A percentile compares a stretch with the other conserved stretches of the same genome.
Evolutionary conservation across 768 basidiomycete genomes (phyloP).

Genomic region (Kwoniella mangroviensis): DNA sequence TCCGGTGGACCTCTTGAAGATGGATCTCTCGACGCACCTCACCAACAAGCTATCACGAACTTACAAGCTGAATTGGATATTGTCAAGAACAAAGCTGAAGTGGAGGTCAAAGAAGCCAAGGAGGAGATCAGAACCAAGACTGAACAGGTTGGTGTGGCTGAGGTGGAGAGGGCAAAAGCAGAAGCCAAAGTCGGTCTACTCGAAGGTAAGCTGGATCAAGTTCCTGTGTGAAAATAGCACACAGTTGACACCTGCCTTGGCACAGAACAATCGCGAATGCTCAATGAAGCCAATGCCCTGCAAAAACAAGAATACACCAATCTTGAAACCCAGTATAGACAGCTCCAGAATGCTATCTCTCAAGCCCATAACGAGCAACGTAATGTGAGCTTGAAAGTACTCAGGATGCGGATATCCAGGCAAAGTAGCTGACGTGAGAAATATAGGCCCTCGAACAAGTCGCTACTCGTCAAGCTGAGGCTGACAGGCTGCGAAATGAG

Average conservation of each 20-base stretch:
- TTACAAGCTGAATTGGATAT: conserved; percentile 79
- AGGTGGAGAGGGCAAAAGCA: conserved; percentile 75
- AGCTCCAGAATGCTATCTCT: conserved; percentile 38
- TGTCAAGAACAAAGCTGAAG: conserved; percentile 77
- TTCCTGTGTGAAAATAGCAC: too few species aligned
- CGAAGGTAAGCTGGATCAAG: conserved; percentile 63
- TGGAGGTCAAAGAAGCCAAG: conserved; percentile 72
- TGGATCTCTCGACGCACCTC: conserved; percentile 18
- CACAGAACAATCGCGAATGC: conserved; percentile 47
- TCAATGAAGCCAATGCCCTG: conserved; percentile 38
- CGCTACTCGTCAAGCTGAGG: conserved; percentile 64
- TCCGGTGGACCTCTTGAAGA: conserved; percentile 32
- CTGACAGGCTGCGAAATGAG: conserved; percentile 83
- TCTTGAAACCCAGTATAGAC: conserved; percentile 39
- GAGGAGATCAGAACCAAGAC: conserved; percentile 72
- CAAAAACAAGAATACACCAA: conserved; percentile 47
- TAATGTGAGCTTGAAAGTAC: conserved; percentile 26
- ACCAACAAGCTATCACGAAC: conserved; percentile 63
- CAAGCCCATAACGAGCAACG: conserved; percentile 42
- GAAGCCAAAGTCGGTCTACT: conserved; percentile 80
- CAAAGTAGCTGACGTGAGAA: conserved; percentile 3
- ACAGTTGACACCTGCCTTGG: background rate
- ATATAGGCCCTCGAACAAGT: conserved; percentile 70
- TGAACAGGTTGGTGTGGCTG: conserved; percentile 69
- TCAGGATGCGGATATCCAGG: background rate